Conservation (phyloP, 73 alveolate species). For the Stentor roeselii region DNA sequence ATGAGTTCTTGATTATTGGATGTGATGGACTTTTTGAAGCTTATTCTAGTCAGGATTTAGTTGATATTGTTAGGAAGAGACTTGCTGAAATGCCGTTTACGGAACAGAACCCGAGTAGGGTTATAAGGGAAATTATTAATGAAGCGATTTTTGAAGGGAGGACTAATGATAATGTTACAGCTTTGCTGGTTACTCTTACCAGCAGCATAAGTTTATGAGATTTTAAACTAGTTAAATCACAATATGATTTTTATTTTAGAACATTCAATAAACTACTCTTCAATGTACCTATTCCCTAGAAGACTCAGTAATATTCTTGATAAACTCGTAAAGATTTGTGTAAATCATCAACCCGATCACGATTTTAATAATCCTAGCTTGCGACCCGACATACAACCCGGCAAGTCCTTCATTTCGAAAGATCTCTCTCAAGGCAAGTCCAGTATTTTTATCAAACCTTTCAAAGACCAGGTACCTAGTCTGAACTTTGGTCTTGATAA, state of each 20-base stretch:
- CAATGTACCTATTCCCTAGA: too few species aligned
- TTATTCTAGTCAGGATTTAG: constrained; percentile 62
- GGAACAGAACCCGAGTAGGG: constrained; percentile 56
- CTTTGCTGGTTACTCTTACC: constrained; percentile 66
- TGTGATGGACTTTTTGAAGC: constrained; percentile 97
- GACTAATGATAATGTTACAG: constrained; percentile 84
- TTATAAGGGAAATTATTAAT: constrained; percentile 63
- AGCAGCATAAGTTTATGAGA: constrained; percentile 7
- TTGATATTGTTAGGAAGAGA: constrained; percentile 52
- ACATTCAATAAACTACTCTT: too few species aligned
- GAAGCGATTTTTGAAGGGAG: constrained; percentile 64
- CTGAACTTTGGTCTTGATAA: constrained; percentile 1
- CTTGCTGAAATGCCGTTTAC: constrained; percentile 41
- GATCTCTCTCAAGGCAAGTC: neutral
- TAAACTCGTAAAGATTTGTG: neutral
- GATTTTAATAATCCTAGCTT: neutral
- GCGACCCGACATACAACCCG: neutral
- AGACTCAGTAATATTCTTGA: too few species aligned
- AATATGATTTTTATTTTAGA: too few species aligned
- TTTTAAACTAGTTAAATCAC: neutral
- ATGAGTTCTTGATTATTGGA: constrained; percentile 78
- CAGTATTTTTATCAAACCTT: neutral
- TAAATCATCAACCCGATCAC: neutral
- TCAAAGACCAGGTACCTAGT: neutral
- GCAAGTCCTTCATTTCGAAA: neutral